phyloP scores from a whole-genome alignment of 1,139 yeast species.

The Geotrichum australiense region DNA sequence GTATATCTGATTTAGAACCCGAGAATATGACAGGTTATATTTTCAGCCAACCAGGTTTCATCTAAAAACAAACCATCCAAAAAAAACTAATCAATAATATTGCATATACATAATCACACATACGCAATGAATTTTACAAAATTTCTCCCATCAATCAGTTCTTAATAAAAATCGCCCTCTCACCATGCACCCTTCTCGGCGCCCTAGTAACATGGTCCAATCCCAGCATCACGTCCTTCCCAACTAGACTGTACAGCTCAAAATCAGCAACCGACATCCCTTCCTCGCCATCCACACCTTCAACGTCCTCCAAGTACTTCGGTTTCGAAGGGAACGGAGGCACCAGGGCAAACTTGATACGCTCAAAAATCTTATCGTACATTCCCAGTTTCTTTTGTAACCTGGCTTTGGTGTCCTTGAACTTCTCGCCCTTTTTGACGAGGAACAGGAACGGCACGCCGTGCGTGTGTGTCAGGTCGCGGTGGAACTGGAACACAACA shows the following conservation, averaged over 20 bases:
- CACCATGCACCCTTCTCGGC: constrained; percentile 34
- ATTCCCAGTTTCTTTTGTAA: constrained; percentile 63
- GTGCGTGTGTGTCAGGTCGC: constrained; percentile 62
- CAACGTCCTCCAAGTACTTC: constrained; percentile 36
- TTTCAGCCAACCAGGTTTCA: too few species aligned
- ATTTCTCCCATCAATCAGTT: too few species aligned
- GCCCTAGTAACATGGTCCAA: constrained; percentile 82
- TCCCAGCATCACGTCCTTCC: constrained; percentile 51
- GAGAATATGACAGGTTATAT: too few species aligned
- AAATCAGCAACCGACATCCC: too few species aligned
- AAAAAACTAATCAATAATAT: too few species aligned
- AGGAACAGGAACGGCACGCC: constrained; percentile 85
- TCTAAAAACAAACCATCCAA: too few species aligned
- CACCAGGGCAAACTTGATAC: constrained; percentile 60
- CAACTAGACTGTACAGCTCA: constrained; percentile 49
- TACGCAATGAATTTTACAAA: too few species aligned
- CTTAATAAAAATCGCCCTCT: constrained; percentile 55
- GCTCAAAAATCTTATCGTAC: constrained; percentile 71
- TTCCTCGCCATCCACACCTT: too few species aligned
- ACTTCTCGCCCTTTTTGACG: constrained; percentile 47
- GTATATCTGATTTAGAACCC: too few species aligned
- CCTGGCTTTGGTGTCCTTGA: constrained; percentile 59
- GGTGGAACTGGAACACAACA: constrained; percentile 66
- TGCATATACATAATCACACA: too few species aligned
- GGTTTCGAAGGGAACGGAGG: constrained; percentile 34